Conservation (phyloP, 352 stramenopile species). For the Globisporangium nunn region DNA sequence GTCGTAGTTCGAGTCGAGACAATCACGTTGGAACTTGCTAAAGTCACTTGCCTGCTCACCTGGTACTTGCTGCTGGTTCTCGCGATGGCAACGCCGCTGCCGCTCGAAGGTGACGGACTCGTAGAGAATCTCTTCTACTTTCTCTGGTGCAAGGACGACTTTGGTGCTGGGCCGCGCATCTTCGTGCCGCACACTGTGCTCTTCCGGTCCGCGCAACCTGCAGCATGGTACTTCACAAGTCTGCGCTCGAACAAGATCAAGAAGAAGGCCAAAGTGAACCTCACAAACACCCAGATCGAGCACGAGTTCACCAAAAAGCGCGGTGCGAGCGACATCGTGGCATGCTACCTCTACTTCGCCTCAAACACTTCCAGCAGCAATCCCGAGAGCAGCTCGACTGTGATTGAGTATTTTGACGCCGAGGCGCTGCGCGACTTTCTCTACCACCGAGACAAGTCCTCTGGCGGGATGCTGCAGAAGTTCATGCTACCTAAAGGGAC, state of each 20-base stretch:
- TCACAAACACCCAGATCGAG: constrained; percentile 91
- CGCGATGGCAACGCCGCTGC: constrained; percentile 43
- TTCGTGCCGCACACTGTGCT: constrained; percentile 92
- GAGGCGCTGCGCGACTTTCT: constrained; percentile 88
- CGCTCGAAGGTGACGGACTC: constrained; percentile 82
- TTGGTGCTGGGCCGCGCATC: constrained; percentile 79
- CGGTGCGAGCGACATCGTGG: constrained; percentile 80
- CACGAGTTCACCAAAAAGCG: constrained; percentile 90
- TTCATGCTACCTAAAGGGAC: constrained; percentile 93
- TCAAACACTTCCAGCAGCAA: background rate
- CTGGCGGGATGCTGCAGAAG: constrained; percentile 91
- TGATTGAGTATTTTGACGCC: constrained; percentile 92
- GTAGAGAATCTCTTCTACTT: constrained; percentile 88
- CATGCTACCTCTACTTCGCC: constrained; percentile 83
- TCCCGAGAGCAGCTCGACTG: constrained; percentile 19
- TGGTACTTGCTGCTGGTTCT: background rate
- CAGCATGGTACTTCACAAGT: constrained; percentile 95
- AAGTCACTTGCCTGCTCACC: background rate
- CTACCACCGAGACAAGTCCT: constrained; percentile 86
- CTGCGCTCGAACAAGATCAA: constrained; percentile 80
- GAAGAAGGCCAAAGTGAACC: constrained; percentile 88
- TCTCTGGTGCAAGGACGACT: constrained; percentile 89
- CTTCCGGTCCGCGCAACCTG: constrained; percentile 89
- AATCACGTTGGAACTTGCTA: too few species aligned
- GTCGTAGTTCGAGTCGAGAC: too few species aligned